Percentiles rank a stretch among this genome's conserved stretches.
These are phyloP conservation scores for Beauveria asiatica DNA, from an alignment of 2,329 filamentous ascomycete species.

Conservation along the genomic window DNA sequence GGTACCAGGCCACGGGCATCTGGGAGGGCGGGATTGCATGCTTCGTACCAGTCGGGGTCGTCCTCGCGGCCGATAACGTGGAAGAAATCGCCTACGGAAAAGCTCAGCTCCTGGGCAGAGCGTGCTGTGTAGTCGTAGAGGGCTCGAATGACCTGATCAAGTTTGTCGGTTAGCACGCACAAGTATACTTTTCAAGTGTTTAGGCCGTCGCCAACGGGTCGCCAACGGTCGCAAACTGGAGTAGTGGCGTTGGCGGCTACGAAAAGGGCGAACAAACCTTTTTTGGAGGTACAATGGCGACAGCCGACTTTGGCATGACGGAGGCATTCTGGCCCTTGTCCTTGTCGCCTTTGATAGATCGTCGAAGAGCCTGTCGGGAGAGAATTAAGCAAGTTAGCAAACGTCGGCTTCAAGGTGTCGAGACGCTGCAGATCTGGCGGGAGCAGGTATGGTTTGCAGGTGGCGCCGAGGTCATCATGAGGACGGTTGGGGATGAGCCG, in stretches of 20 bases:
- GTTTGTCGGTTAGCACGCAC: not conserved
- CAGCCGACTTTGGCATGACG: constrained; percentile 74
- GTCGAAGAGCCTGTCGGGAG: constrained; percentile 61
- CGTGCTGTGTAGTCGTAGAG: constrained; percentile 86
- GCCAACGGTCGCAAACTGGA: not conserved
- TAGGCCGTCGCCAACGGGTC: not conserved
- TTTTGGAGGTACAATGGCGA: constrained; percentile 85
- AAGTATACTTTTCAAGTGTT: not conserved
- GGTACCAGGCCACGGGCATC: constrained; percentile 86
- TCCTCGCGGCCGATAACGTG: constrained; percentile 95
- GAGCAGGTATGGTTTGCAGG: not conserved
- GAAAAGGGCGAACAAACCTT: constrained; percentile 57
- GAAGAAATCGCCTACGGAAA: constrained; percentile 93
- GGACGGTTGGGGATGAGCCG: not conserved
- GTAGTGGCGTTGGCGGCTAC: not conserved
- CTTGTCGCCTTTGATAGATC: constrained; percentile 88
- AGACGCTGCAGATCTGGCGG: not conserved
- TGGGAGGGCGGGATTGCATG: constrained; percentile 85
- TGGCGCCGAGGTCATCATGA: not conserved
- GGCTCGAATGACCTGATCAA: constrained; percentile 82
- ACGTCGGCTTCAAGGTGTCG: not conserved
- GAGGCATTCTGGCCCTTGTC: constrained; percentile 60
- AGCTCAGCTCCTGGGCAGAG: constrained; percentile 71
- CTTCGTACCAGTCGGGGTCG: constrained; percentile 95
- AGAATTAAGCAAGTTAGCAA: constrained; percentile 35